phyloP scores from a whole-genome alignment of 768 basidiomycete genomes.

The Trametes villosa region DNA sequence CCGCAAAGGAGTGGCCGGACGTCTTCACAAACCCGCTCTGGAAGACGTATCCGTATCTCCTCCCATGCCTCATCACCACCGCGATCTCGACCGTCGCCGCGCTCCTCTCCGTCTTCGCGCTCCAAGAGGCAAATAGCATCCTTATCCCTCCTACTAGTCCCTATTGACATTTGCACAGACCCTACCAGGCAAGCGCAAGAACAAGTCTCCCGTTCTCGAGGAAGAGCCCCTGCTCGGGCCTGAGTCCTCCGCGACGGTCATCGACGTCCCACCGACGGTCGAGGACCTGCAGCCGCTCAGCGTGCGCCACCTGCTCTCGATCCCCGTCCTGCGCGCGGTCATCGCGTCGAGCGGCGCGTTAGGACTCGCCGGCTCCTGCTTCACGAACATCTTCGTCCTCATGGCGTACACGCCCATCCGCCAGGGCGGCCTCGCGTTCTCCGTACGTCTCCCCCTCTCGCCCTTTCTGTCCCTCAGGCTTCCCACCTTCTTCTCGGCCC shows the following conservation, averaged over 20 bases:
- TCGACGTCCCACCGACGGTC: constrained; percentile 6
- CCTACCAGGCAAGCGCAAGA: constrained; percentile 25
- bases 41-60: constrained; percentile 57
- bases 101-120: constrained; percentile 46
- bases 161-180: constrained; percentile 20
- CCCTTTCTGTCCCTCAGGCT: not conserved
- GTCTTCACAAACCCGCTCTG: constrained; percentile 52
- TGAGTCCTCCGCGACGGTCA: not conserved
- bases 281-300: constrained; percentile 25
- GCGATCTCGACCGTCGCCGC: constrained; percentile 46
- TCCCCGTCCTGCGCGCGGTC: constrained; percentile 58
- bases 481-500: not conserved
- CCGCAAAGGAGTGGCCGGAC: constrained; percentile 48
- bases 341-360: constrained; percentile 56
- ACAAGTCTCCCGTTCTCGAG: constrained; percentile 3
- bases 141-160: not conserved
- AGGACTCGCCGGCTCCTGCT: constrained; percentile 56
- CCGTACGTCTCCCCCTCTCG: constrained; percentile 44
- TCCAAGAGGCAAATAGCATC: constrained; percentile 53
- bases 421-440: constrained; percentile 60
- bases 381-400: constrained; percentile 69
- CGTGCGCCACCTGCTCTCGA: constrained; percentile 44
- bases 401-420: constrained; percentile 66
- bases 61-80: constrained; percentile 58
- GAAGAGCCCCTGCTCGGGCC: constrained; percentile 9